phyloP scores from a whole-genome alignment of 1,139 yeast genomes.

The Hansenula lynferdii region DNA sequence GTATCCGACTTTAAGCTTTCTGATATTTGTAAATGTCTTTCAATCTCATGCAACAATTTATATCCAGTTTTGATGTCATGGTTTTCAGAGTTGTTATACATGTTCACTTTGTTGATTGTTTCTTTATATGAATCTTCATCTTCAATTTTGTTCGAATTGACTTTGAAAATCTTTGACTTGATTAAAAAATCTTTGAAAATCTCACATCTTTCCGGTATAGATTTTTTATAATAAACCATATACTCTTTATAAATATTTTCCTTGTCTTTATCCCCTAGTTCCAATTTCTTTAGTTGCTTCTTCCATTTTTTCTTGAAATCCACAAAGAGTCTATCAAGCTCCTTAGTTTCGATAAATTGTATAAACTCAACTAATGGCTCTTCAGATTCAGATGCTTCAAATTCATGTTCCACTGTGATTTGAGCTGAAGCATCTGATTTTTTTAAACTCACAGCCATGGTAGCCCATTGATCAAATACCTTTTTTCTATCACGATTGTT shows the following conservation, averaged over 20 bases:
- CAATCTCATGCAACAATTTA: slow-evolving; percentile 4
- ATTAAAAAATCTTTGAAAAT: slow-evolving; percentile 14
- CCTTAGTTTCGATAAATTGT: slow-evolving; percentile 26
- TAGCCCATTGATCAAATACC: slow-evolving; percentile 39
- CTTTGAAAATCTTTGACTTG: slow-evolving; percentile 17
- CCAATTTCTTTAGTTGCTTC: slow-evolving; percentile 25
- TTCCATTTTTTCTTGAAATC: slow-evolving; percentile 41
- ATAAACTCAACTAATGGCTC: slow-evolving; percentile 26
- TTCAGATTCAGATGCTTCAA: slow-evolving; percentile 11
- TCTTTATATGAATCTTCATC: not conserved
- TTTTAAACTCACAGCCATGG: not conserved
- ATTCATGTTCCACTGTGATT: slow-evolving; percentile 3
- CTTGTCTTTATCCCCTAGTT: slow-evolving; percentile 32
- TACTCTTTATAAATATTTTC: slow-evolving; percentile 36
- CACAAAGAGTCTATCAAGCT: slow-evolving; percentile 33
- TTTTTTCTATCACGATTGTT: slow-evolving; percentile 29
- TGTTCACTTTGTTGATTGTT: not conserved
- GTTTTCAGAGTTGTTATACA: not conserved
- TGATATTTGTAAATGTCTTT: slow-evolving; percentile 8
- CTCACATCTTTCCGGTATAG: slow-evolving; percentile 6
- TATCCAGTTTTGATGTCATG: slow-evolving; percentile 1
- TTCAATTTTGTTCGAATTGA: slow-evolving; percentile 4
- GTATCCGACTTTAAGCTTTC: slow-evolving; percentile 10
- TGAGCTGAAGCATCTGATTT: not conserved
- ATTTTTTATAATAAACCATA: slow-evolving; percentile 13